phyloP scores from a whole-genome alignment of 345 rosid genomes.

The Eucalyptus pauciflora region DNA sequence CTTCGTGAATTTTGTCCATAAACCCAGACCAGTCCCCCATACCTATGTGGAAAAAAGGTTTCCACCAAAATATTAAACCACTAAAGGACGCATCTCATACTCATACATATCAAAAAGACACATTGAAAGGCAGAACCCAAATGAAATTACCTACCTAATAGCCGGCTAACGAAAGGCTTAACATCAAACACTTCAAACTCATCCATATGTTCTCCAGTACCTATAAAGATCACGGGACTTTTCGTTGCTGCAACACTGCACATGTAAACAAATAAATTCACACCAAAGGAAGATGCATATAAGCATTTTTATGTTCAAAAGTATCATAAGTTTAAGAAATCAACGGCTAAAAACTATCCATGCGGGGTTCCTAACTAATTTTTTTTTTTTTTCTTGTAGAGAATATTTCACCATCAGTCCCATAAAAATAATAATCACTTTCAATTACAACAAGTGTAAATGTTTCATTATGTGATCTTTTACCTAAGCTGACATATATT shows the following conservation, averaged over 20 bases:
- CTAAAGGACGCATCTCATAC: neutral
- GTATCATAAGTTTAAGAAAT: neutral
- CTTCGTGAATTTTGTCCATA: constrained; percentile 95
- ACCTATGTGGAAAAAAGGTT: constrained; percentile 21
- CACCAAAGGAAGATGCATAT: neutral
- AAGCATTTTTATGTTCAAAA: neutral
- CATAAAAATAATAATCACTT: neutral
- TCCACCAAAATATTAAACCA: neutral
- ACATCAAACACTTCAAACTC: constrained; percentile 94
- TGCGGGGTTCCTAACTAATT: neutral
- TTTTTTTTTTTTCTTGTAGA: neutral
- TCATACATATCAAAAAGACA: neutral
- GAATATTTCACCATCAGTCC: neutral
- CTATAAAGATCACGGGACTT: constrained; percentile 90
- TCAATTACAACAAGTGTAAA: neutral
- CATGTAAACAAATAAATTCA: neutral
- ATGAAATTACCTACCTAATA: constrained; percentile 41
- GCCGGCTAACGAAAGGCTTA: constrained; percentile 85
- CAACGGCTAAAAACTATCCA: neutral
- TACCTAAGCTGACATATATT: neutral
- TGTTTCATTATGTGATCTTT: neutral
- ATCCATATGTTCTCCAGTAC: constrained; percentile 98
- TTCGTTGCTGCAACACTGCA: constrained; percentile 91
- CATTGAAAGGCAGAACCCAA: neutral
- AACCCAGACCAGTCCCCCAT: constrained; percentile 97